phyloP scores from a whole-genome alignment of 345 rosid species.

The Populus simonii region DNA sequence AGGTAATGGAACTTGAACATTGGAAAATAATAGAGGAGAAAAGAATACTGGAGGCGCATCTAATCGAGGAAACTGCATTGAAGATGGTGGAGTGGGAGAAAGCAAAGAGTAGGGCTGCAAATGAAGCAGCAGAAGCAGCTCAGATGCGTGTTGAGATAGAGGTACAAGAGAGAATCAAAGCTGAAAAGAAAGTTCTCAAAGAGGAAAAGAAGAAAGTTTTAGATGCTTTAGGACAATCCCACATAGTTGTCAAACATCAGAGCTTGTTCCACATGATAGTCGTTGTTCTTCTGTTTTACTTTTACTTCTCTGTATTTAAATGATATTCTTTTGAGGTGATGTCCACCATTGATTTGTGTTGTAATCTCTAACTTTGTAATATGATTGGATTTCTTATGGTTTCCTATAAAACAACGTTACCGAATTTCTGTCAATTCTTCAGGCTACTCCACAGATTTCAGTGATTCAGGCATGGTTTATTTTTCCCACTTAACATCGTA shows the following conservation, averaged over 20 bases:
- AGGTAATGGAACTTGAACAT: conserved; percentile 20
- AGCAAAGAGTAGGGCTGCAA: background rate
- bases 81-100: background rate
- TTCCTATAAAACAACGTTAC: background rate
- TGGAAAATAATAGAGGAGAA: conserved; percentile 19
- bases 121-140: background rate
- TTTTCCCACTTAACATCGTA: background rate
- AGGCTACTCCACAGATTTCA: background rate
- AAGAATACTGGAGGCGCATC: background rate
- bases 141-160: conserved; percentile 15
- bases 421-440: background rate
- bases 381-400: background rate
- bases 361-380: background rate
- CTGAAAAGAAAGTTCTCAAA: conserved; percentile 2
- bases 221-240: conserved; percentile 9
- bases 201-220: conserved; percentile 1
- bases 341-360: no score
- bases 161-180: conserved; percentile 11
- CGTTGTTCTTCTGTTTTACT: conserved; percentile 21
- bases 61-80: background rate
- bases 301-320: conserved; percentile 13
- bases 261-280: conserved; percentile 19
- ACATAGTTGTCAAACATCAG: conserved; percentile 6
- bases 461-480: background rate
- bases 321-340: background rate